phyloP scores from a whole-genome alignment of 208 protist genomes.

The Acanthamoeba castellanii region DNA sequence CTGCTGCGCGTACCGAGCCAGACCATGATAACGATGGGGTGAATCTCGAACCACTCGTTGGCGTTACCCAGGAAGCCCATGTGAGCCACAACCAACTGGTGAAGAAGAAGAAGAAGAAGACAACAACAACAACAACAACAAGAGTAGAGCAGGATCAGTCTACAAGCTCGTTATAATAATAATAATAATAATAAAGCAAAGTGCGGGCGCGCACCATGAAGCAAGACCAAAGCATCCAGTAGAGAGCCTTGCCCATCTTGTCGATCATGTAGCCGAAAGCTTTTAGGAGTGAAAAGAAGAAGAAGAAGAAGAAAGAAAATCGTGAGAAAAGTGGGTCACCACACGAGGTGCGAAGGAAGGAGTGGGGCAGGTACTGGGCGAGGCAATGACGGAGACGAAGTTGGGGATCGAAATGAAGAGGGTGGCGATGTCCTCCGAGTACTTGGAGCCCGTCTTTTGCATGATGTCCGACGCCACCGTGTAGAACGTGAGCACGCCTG shows the following conservation, averaged over 20 bases:
- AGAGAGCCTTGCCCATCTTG: slow-evolving; percentile 90
- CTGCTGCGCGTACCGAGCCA: slow-evolving; percentile 79
- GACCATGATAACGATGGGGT: slow-evolving; percentile 92
- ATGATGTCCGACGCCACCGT: slow-evolving; percentile 78
- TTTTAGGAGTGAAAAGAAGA: not conserved
- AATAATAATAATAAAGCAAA: no score
- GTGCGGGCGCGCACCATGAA: not conserved
- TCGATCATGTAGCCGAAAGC: slow-evolving; percentile 92
- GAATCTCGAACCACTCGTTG: slow-evolving; percentile 75
- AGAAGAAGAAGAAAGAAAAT: not conserved
- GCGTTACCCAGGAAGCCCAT: slow-evolving; percentile 88
- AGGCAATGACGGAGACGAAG: slow-evolving; percentile 91
- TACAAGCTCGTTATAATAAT: no score
- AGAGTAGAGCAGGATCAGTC: not conserved
- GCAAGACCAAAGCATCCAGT: slow-evolving; percentile 79
- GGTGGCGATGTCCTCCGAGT: slow-evolving; percentile 83
- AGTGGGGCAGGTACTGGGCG: slow-evolving; percentile 78
- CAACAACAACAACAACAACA: not conserved
- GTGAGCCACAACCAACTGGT: slow-evolving; percentile 86
- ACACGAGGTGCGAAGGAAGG: not conserved
- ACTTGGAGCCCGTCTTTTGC: slow-evolving; percentile 75
- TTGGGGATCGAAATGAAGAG: slow-evolving; percentile 92
- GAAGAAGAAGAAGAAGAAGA: not conserved
- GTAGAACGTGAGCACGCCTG: slow-evolving; percentile 77
- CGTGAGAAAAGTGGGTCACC: not conserved